Evolutionary conservation across 2,329 filamentous ascomycete species (phyloP).

Genomic region (Phyllosticta citribraziliensis): DNA sequence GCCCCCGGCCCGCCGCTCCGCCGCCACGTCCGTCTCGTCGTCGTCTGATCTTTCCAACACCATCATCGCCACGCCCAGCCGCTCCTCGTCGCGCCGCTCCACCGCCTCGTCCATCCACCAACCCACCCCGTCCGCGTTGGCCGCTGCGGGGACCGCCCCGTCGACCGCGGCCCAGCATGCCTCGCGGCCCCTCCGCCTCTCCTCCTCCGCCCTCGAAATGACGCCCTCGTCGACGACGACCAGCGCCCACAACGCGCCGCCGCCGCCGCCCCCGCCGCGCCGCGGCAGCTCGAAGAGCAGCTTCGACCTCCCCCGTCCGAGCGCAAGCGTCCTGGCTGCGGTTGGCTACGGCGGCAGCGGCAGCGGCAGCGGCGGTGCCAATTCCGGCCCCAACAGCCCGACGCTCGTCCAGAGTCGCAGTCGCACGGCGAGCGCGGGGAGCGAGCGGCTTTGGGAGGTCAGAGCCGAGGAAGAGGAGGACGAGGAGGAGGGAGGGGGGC

Average conservation of each 20-base stretch:
- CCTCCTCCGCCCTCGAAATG: slow-evolving; percentile 3
- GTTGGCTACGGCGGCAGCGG: neutral
- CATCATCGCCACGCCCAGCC: neutral
- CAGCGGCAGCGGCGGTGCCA: no score
- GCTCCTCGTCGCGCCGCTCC: slow-evolving; percentile 7
- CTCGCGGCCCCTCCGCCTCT: slow-evolving; percentile 2
- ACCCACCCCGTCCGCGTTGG: neutral
- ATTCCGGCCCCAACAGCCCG: neutral
- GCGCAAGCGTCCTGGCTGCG: neutral
- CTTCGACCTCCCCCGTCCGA: slow-evolving; percentile 6
- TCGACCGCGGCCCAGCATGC: neutral
- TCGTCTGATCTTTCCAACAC: neutral
- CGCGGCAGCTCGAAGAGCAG: slow-evolving; percentile 9
- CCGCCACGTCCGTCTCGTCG: neutral
- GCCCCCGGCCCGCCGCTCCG: slow-evolving; percentile 5
- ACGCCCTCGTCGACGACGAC: neutral
- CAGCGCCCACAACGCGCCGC: neutral
- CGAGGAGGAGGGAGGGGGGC: neutral
- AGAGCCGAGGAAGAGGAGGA: neutral
- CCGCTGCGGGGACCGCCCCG: neutral
- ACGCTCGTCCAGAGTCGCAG: neutral
- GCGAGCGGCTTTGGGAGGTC: neutral
- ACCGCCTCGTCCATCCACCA: slow-evolving; percentile 6
- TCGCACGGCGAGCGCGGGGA: slow-evolving; percentile 2
- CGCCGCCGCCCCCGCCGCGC: slow-evolving; percentile 6